Base-by-base conservation (phyloP, 139 green algal species). In the Diplosphaera chodatii region DNA sequence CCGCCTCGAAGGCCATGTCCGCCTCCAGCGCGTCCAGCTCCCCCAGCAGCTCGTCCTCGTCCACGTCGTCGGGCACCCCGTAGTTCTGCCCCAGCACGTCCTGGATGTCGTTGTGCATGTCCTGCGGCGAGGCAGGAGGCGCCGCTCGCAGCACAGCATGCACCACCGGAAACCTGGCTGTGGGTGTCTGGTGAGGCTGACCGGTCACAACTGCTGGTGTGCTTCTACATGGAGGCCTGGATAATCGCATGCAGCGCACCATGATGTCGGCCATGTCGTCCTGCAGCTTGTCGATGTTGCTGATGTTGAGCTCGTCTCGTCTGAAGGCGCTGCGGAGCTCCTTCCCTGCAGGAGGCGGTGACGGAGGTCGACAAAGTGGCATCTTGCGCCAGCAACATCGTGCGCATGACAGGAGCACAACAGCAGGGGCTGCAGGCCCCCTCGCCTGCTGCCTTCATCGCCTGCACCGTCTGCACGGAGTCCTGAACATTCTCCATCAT, bases 31-130 rank as follows among this genome's bases (percentile, higher is more conserved):
- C 91, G 63, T 99, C 95, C 74, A 99, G 79, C 84, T 99, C 95
- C 8, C 85, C 95, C 88, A 99, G 93, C 22, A 99, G 84, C 64
- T 99, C 95, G 23, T 80, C 84, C 85, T 99, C 95, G 78, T 99
- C 95, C 56, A 99, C 86, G 41, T 98, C 95, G 22, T 97, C 92
- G 18, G 94, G 94, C 30, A 97, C 83, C 32, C 82, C 84, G 82
- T 96, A 98, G 1, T 75, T 91, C 30, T 85, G 78, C 4, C 88
- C 89, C 78, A 99, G 83, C 3, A 84, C 83, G 32, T 96, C 89
- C 40, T 98, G 90, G 72, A 99, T 95, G 75, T 99, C 95, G 23
- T 86, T 86, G 65, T 87, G 82, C 64, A 92, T 87, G 71, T 98
- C 94, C 87, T 92, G 81, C 67, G 76, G 63, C 31, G 4, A 30